Percentiles rank a stretch among this genome's conserved stretches.
Conservation (phyloP, 768 basidiomycete genomes). For the Trametes sanguinea region DNA sequence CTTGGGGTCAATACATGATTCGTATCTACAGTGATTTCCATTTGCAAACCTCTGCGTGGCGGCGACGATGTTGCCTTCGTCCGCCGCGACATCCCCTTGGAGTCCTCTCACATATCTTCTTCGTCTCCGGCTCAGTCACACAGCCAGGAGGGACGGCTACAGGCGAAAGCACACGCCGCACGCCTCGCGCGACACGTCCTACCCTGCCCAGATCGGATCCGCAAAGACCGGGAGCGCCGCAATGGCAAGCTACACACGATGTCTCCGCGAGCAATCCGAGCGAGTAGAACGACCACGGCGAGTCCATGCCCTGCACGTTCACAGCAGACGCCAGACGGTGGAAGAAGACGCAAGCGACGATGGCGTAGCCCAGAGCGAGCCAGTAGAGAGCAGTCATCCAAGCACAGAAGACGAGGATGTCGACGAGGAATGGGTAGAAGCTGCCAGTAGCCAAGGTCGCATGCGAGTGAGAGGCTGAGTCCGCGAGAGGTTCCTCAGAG, state of each 20-base stretch:
- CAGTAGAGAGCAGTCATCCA: background rate
- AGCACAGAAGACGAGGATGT: background rate
- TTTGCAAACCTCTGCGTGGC: background rate
- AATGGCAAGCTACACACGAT: background rate
- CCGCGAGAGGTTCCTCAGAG: background rate
- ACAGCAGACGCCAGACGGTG: slow-evolving; percentile 1
- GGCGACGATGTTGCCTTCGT: background rate
- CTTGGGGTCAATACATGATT: background rate
- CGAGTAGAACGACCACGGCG: slow-evolving; percentile 6
- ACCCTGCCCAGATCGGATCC: background rate
- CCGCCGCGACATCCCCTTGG: background rate
- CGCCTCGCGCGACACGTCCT: background rate
- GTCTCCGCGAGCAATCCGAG: slow-evolving; percentile 2
- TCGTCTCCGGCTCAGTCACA: background rate
- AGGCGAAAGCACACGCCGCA: background rate
- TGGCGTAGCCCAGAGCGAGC: background rate
- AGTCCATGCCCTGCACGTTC: slow-evolving; percentile 4
- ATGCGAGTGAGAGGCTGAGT: background rate
- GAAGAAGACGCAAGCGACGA: background rate
- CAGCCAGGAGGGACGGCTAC: background rate
- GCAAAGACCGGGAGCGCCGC: background rate
- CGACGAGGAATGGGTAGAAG: background rate
- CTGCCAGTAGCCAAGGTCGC: background rate
- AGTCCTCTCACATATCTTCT: background rate
- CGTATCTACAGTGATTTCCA: background rate